These are phyloP conservation scores for Pichia sp. DNA, from an alignment of 1,139 yeast species.

Conservation along the genomic window DNA sequence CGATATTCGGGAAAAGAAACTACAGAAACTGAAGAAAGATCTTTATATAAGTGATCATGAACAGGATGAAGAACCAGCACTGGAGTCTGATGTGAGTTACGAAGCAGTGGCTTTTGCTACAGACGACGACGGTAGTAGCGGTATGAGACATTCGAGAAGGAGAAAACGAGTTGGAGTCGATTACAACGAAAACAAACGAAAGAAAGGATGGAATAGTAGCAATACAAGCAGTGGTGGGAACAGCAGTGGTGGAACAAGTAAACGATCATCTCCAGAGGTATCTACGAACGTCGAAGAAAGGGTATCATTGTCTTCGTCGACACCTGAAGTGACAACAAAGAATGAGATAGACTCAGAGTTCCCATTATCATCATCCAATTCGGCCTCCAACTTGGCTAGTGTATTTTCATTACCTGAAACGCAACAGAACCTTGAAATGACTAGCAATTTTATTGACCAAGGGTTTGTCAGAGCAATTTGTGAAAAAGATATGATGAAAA, in stretches of 20 bases:
- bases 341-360: background rate
- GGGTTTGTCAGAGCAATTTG: constrained; percentile 3
- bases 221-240: no score
- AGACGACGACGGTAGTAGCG: background rate
- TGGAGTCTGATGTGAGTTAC: background rate
- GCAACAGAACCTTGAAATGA: background rate
- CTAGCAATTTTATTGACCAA: constrained; percentile 2
- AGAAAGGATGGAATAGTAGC: no score
- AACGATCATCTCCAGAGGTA: background rate
- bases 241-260: no score
- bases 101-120: background rate
- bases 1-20: background rate
- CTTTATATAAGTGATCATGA: constrained; percentile 8
- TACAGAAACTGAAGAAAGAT: constrained; percentile 1
- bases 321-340: background rate
- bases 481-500: constrained; percentile 5
- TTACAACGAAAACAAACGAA: constrained; percentile 19
- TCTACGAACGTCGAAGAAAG: background rate
- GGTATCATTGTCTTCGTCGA: background rate
- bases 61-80: background rate
- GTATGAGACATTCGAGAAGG: constrained; percentile 1
- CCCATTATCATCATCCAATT: no score
- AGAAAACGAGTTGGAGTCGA: constrained; percentile 11
- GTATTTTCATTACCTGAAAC: no score
- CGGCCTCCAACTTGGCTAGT: background rate